These are phyloP conservation scores for Diaporthe batatas DNA, from an alignment of 2,329 filamentous ascomycete species.

Conservation along the genomic window DNA sequence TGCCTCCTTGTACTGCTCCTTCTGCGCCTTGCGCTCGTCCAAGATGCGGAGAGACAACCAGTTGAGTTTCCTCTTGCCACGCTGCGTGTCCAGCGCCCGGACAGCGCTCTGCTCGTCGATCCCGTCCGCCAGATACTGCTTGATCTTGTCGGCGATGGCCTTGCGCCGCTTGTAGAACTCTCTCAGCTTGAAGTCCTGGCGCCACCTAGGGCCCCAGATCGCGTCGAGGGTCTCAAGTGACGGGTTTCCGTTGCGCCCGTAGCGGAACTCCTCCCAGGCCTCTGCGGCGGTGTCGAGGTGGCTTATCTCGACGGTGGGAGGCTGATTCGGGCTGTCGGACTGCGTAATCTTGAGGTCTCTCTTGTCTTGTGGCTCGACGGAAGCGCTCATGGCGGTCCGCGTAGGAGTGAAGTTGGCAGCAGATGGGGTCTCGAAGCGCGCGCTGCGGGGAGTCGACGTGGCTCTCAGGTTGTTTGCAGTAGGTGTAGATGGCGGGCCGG, in stretches of 20 bases:
- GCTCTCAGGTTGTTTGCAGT: neutral
- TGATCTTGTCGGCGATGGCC: conserved; percentile 56
- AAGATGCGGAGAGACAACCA: conserved; percentile 54
- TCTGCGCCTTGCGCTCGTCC: conserved; percentile 52
- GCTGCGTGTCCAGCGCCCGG: conserved; percentile 53
- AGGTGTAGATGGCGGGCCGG: conserved; percentile 1
- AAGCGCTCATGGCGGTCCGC: neutral
- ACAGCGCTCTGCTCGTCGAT: conserved; percentile 53
- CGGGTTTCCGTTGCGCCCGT: conserved; percentile 53
- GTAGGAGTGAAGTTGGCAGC: neutral
- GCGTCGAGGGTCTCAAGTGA: conserved; percentile 53
- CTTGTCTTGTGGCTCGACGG: conserved; percentile 10
- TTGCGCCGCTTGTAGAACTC: conserved; percentile 56
- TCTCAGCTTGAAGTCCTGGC: conserved; percentile 53
- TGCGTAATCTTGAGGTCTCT: conserved; percentile 38
- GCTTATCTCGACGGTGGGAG: conserved; percentile 53
- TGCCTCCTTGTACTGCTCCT: conserved; percentile 43
- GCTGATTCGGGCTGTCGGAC: conserved; percentile 43
- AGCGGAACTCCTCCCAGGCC: conserved; percentile 54
- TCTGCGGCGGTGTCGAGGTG: conserved; percentile 53
- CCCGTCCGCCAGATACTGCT: conserved; percentile 53
- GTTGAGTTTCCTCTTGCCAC: conserved; percentile 54
- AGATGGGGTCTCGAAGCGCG: conserved; percentile 8
- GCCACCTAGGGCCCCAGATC: conserved; percentile 54
- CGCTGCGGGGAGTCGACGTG: conserved; percentile 18